A percentile compares a stretch with the other conserved stretches of the same genome.
Conservation (phyloP, 1,284 basidiomycete species). For the Coniferiporia weirii region DNA sequence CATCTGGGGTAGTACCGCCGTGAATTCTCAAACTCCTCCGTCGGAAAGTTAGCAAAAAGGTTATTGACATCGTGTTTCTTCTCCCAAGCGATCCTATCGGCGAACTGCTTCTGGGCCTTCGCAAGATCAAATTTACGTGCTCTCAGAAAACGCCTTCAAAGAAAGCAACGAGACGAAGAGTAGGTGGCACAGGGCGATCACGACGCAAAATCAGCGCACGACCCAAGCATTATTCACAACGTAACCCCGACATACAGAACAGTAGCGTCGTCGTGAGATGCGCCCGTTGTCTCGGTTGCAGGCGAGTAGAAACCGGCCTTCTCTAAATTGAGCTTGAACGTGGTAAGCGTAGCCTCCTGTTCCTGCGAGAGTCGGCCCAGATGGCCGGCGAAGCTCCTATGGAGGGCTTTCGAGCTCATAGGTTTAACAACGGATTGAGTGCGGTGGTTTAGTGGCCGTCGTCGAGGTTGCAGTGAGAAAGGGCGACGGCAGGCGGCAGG, state of each 20-base stretch:
- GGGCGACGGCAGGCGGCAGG: too few relatives aligned
- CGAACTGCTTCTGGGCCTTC: constrained; percentile 68
- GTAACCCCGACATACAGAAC: constrained; percentile 47
- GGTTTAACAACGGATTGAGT: background rate
- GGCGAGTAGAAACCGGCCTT: constrained; percentile 48
- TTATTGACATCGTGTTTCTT: constrained; percentile 51
- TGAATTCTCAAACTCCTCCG: constrained; percentile 53
- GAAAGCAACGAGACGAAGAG: background rate
- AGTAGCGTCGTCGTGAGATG: constrained; percentile 62
- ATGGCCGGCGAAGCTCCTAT: constrained; percentile 40
- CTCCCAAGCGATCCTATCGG: constrained; percentile 60
- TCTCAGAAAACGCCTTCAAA: constrained; percentile 64
- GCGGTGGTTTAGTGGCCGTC: background rate
- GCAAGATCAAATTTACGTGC: constrained; percentile 59
- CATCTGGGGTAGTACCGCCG: constrained; percentile 70
- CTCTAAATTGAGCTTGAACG: constrained; percentile 48
- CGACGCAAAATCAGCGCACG: background rate
- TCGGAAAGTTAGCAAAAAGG: constrained; percentile 55
- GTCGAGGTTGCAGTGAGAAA: background rate
- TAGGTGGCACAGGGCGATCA: background rate
- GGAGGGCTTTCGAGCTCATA: constrained; percentile 1
- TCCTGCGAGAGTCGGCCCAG: constrained; percentile 44
- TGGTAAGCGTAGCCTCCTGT: constrained; percentile 42
- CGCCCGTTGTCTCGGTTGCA: constrained; percentile 26
- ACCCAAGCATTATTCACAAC: background rate